Base-by-base conservation (phyloP, 192 early-diverging fungal species). In the Globomyces pollinis-pini region DNA sequence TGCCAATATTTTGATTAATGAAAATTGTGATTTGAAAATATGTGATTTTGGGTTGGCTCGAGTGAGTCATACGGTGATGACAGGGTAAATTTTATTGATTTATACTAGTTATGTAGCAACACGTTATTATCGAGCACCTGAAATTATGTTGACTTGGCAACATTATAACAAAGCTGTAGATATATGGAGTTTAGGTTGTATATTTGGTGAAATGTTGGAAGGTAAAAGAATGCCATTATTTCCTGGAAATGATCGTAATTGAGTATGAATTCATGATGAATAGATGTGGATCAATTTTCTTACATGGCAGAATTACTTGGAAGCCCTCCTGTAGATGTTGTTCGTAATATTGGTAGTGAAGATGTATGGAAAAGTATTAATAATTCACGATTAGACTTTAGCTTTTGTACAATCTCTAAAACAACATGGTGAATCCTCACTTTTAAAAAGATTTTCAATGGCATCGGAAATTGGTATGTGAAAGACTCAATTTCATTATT, bases 101-200 rank as follows among this genome's bases (percentile, higher is more conserved):
- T 45, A 2, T 13, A 32, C 13, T 67, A 68, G 68, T 24, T 98
- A 98, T 71, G 95, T 96, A 18, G 91, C 93, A 6, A 96, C 95
- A 12, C 79, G 95, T 34, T 96, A 96, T 74, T 98, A 98, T 66
- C 86, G 95, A 59, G 93, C 95, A 9, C 95, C 95, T 30, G 95
- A 98, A 59, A 96, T 98, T 64, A 94, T 98, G 93, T 74, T 98
- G 43, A 92, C 91, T 31, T 94, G 91, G 88, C 92, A 94, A 68
- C 92, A 90, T 60, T 98, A 98, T 74, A 91, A 93, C 44, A 88
- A 93, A 38, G 93, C 91, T 67, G 91, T 96, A 6, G 93, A 96
- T 67, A 89, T 96, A 56, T 96, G 93, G 93, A 91, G 88, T 76
- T 76, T 86, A 1, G 93, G 93, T 29, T 96, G 93, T 70, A 96